Percentiles rank a stretch among this genome's conserved stretches.
Conservation (phyloP, 2,329 filamentous ascomycete species). For the Stachybotrys chartarum region DNA sequence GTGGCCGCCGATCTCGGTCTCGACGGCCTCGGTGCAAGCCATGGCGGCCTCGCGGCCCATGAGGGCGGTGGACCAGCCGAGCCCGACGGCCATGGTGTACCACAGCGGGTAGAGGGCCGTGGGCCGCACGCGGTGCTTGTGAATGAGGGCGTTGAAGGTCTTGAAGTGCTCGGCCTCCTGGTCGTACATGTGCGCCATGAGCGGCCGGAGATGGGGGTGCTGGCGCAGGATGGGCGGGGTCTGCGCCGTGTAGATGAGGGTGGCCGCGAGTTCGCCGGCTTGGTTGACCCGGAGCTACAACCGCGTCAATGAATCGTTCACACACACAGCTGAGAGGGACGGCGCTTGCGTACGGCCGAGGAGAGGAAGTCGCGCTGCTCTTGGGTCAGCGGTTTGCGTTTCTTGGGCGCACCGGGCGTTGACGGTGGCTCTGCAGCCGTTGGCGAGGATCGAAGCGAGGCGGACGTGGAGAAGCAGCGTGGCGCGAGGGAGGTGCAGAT, state of each 20-base stretch:
- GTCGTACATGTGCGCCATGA: conserved; percentile 98
- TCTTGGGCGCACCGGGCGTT: conserved; percentile 21
- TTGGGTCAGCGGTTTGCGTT: conserved; percentile 55
- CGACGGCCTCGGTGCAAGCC: conserved; percentile 97
- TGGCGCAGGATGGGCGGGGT: conserved; percentile 71
- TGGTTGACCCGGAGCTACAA: conserved; percentile 84
- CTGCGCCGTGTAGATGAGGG: conserved; percentile 87
- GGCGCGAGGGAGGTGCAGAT: conserved; percentile 13
- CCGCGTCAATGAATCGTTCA: conserved; percentile 4
- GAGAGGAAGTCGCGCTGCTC: conserved; percentile 70
- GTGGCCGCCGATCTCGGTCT: conserved; percentile 94
- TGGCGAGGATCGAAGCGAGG: neutral
- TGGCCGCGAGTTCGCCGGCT: conserved; percentile 93
- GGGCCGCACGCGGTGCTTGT: conserved; percentile 82
- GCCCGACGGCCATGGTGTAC: conserved; percentile 67
- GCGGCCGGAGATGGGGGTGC: conserved; percentile 78
- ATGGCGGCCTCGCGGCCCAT: conserved; percentile 92
- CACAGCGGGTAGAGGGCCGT: conserved; percentile 90
- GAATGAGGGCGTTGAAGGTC: conserved; percentile 78
- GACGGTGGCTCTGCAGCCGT: conserved; percentile 2
- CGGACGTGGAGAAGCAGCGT: neutral
- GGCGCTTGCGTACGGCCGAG: conserved; percentile 49
- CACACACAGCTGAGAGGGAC: neutral
- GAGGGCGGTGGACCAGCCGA: conserved; percentile 85
- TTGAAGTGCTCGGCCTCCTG: conserved; percentile 84